Conservation (phyloP, 306 rosid genomes). For the Vachellia collinsii region DNA sequence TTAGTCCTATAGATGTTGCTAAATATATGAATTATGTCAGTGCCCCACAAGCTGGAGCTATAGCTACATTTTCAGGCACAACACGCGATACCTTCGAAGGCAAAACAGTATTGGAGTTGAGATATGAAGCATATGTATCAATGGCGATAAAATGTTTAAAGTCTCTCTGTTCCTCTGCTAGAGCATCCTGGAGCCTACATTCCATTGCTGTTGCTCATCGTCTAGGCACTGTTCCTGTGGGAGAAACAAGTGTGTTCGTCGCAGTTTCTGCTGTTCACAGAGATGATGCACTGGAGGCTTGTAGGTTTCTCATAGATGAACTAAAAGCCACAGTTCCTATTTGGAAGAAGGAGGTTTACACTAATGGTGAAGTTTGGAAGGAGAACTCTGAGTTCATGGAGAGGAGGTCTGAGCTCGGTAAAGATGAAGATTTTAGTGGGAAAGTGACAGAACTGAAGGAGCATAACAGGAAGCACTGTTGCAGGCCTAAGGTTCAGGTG, state of each 20-base stretch:
- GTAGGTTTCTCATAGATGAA: slow-evolving; percentile 82
- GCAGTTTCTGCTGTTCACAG: slow-evolving; percentile 79
- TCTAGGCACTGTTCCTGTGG: slow-evolving; percentile 78
- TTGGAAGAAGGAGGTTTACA: slow-evolving; percentile 94
- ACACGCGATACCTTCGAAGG: slow-evolving; percentile 84
- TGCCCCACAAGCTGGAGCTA: slow-evolving; percentile 85
- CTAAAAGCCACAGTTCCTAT: slow-evolving; percentile 85
- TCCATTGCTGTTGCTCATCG: slow-evolving; percentile 85
- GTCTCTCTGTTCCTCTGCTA: slow-evolving; percentile 73
- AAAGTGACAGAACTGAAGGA: slow-evolving; percentile 35
- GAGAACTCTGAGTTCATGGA: slow-evolving; percentile 85
- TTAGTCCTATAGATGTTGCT: slow-evolving; percentile 53
- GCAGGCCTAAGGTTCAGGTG: slow-evolving; percentile 64
- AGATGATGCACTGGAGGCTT: slow-evolving; percentile 80
- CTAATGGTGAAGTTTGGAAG: slow-evolving; percentile 96
- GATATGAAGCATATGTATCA: slow-evolving; percentile 82
- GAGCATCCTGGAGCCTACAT: slow-evolving; percentile 76
- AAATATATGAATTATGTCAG: slow-evolving; percentile 70
- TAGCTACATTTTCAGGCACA: slow-evolving; percentile 91
- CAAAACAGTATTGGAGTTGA: slow-evolving; percentile 79
- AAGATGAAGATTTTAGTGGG: slow-evolving; percentile 37
- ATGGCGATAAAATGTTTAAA: slow-evolving; percentile 81
- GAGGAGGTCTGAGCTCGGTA: slow-evolving; percentile 63
- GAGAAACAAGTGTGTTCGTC: slow-evolving; percentile 74
- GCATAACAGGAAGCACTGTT: slow-evolving; percentile 54